Percentiles rank a stretch among this genome's conserved stretches.
These are phyloP conservation scores for Penicillium steckii DNA, from an alignment of 495 filamentous ascomycete genomes.

Conservation along the genomic window DNA sequence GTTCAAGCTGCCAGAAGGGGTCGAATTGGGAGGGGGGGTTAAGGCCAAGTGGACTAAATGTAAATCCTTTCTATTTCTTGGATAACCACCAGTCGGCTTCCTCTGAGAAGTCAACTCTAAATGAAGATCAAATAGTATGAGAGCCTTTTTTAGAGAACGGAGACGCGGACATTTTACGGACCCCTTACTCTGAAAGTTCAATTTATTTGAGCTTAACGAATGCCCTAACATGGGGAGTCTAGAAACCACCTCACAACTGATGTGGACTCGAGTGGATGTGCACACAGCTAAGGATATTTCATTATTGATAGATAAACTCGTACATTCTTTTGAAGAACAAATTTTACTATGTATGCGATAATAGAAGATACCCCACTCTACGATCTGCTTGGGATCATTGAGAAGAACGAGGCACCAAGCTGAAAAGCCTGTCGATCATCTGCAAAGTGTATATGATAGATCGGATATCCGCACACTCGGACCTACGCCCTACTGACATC, in stretches of 20 bases:
- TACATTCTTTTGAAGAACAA: too few species aligned
- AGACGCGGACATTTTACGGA: neutral
- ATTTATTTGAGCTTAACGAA: neutral
- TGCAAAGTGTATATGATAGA: conserved; percentile 8
- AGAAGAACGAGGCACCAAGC: conserved; percentile 11
- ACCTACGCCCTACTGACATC: neutral
- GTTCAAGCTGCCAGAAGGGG: too few species aligned
- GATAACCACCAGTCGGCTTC: neutral
- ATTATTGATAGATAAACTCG: neutral
- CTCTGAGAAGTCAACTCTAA: neutral
- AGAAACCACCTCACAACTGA: neutral
- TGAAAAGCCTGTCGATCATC: conserved; percentile 13
- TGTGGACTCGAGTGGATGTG: neutral
- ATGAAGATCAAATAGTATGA: neutral
- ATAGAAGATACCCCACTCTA: neutral
- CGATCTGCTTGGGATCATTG: neutral
- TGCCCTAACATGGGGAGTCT: neutral
- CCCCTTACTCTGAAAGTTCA: neutral
- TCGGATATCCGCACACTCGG: conserved; percentile 1
- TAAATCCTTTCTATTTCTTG: too few species aligned
- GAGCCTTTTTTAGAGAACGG: neutral
- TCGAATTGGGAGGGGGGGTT: too few species aligned
- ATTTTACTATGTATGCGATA: too few species aligned
- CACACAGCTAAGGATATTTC: neutral
- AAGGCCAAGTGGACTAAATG: too few species aligned